Percentiles rank a stretch among this genome's conserved stretches.
These are phyloP conservation scores for Candida mesenterica DNA, from an alignment of 1,139 yeast genomes.

Conservation along the genomic window DNA sequence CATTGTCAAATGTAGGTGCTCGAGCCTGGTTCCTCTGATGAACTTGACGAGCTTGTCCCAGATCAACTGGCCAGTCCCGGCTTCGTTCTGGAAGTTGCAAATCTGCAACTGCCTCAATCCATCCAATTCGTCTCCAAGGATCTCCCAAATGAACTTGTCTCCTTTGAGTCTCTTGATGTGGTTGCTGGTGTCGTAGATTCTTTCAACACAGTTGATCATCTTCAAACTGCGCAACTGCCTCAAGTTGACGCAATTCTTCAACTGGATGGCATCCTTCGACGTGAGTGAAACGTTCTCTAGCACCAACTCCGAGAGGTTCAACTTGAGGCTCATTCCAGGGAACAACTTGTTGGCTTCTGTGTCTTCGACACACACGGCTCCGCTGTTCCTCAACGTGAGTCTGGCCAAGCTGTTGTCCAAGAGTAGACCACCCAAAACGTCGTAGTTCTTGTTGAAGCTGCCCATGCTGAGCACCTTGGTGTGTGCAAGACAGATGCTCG, in stretches of 20 bases:
- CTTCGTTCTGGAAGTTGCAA: slow-evolving; percentile 8
- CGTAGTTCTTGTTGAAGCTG: slow-evolving; percentile 6
- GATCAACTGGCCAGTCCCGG: slow-evolving; percentile 6
- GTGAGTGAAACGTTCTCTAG: slow-evolving; percentile 8
- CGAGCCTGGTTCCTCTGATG: background rate
- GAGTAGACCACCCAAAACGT: background rate
- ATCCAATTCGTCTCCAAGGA: slow-evolving; percentile 4
- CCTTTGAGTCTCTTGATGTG: slow-evolving; percentile 12
- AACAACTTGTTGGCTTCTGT: background rate
- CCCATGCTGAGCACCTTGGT: slow-evolving; percentile 9
- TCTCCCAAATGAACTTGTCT: slow-evolving; percentile 6
- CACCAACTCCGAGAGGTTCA: slow-evolving; percentile 6
- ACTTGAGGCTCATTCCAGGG: background rate
- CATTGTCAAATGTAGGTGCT: slow-evolving; percentile 2
- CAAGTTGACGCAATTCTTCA: slow-evolving; percentile 4
- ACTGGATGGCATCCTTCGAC: slow-evolving; percentile 4
- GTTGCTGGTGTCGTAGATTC: slow-evolving; percentile 11
- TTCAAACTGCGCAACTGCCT: slow-evolving; percentile 10
- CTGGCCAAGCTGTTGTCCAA: background rate
- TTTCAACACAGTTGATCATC: slow-evolving; percentile 23
- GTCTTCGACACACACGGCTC: slow-evolving; percentile 3
- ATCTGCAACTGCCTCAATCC: slow-evolving; percentile 4
- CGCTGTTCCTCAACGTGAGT: slow-evolving; percentile 5
- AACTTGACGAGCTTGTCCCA: slow-evolving; percentile 4
- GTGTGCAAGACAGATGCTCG: slow-evolving; percentile 3